phyloP scores from a whole-genome alignment of 179 eudicot species.

The Silene coronaria region DNA sequence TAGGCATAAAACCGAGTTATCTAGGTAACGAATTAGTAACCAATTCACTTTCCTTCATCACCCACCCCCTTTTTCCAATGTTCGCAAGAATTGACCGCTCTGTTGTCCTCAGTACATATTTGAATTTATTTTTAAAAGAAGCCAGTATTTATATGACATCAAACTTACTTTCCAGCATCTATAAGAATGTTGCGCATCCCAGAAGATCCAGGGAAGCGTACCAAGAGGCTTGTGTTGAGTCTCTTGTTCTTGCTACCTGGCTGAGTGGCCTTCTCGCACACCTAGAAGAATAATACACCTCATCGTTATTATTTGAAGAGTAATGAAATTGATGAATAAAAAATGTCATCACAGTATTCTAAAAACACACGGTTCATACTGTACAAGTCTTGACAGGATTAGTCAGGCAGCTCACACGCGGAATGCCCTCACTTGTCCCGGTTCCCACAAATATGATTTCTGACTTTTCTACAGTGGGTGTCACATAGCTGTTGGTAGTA shows the following conservation, averaged over 20 bases:
- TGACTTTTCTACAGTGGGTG: conserved; percentile 36
- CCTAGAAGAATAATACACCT: conserved; percentile 40
- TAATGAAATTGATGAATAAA: not conserved
- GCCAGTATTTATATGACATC: not conserved
- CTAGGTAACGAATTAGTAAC: not conserved
- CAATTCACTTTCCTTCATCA: too few relatives aligned
- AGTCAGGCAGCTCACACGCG: conserved; percentile 97
- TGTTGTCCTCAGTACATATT: not conserved
- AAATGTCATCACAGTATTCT: not conserved
- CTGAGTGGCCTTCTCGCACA: conserved; percentile 75
- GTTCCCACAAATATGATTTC: conserved; percentile 94
- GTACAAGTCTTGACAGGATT: conserved; percentile 62
- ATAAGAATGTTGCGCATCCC: conserved; percentile 68
- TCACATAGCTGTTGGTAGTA: conserved; percentile 26
- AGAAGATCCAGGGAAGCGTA: conserved; percentile 51
- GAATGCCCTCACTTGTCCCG: conserved; percentile 98
- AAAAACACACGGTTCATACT: conserved; percentile 34
- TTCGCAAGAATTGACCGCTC: too few relatives aligned
- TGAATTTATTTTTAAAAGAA: not conserved
- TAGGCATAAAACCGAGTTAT: not conserved
- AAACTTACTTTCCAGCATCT: conserved; percentile 97
- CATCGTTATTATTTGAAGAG: not conserved
- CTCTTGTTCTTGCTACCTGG: conserved; percentile 76
- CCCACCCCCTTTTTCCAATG: too few relatives aligned
- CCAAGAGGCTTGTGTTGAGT: conserved; percentile 82